These are phyloP conservation scores for Ogataea neopini DNA, from an alignment of 805 yeast species.

Conservation along the genomic window DNA sequence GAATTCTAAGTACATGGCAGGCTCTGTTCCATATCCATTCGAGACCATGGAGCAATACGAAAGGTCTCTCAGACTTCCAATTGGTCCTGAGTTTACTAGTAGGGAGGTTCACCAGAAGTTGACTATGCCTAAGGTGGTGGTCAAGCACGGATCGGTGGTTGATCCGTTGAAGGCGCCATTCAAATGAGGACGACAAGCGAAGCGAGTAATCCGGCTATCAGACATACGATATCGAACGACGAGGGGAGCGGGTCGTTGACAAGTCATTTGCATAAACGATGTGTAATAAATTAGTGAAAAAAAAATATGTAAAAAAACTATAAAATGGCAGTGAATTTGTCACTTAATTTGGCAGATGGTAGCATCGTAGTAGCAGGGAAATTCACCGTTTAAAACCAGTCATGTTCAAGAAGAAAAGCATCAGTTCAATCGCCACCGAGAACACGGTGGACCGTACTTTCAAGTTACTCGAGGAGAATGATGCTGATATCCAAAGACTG, in stretches of 20 bases:
- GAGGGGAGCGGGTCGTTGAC: no score
- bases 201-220: no score
- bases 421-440: constrained; percentile 14
- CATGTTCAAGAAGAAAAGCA: constrained; percentile 14
- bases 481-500: constrained; percentile 7
- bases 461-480: constrained; percentile 12
- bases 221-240: no score
- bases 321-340: not conserved
- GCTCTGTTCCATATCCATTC: constrained; percentile 92
- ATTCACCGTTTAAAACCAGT: no score
- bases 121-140: constrained; percentile 84
- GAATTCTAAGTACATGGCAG: constrained; percentile 80
- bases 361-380: no score
- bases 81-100: constrained; percentile 96
- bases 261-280: constrained; percentile 1
- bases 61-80: constrained; percentile 89
- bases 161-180: constrained; percentile 92
- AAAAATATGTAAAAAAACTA: not conserved
- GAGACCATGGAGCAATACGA: constrained; percentile 95
- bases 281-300: constrained; percentile 3
- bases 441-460: constrained; percentile 15
- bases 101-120: constrained; percentile 82
- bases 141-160: constrained; percentile 85
- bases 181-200: no score
- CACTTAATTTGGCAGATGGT: no score